Percentiles rank a stretch among this genome's conserved stretches.
Evolutionary conservation across 352 stramenopile species (phyloP).

Genomic region (Aphanomyces euteiches): DNA sequence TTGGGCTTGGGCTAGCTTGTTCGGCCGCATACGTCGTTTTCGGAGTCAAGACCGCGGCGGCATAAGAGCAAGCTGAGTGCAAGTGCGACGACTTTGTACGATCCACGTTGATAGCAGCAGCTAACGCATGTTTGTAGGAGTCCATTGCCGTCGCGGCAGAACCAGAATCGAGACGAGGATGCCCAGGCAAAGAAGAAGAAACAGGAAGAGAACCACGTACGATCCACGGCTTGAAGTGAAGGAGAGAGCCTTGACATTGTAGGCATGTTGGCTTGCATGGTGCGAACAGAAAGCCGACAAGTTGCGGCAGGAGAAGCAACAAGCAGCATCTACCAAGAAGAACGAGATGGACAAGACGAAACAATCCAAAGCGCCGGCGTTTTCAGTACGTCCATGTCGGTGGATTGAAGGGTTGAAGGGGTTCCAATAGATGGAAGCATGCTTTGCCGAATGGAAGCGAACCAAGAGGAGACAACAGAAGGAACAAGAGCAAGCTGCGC

Average conservation of each 20-base stretch:
- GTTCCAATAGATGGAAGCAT: conserved; percentile 15
- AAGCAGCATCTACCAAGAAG: not conserved
- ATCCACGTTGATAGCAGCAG: no score
- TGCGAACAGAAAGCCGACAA: conserved; percentile 26
- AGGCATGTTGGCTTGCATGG: conserved; percentile 29
- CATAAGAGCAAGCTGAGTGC: not conserved
- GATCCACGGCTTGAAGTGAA: not conserved
- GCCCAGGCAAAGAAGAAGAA: conserved; percentile 20
- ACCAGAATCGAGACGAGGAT: conserved; percentile 1
- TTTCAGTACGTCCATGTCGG: no score
- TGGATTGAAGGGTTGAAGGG: no score
- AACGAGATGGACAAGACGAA: not conserved
- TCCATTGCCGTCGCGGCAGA: not conserved
- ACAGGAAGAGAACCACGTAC: conserved; percentile 14
- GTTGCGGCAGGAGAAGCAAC: not conserved
- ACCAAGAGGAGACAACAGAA: conserved; percentile 2
- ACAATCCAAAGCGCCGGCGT: conserved; percentile 10
- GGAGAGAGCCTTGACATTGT: not conserved
- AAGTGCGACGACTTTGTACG: conserved; percentile 15
- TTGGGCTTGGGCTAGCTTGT: conserved; percentile 1
- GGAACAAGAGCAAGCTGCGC: conserved; percentile 1
- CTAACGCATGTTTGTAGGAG: not conserved
- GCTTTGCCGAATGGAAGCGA: conserved; percentile 25
- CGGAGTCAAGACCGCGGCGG: not conserved
- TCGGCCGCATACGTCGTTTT: conserved; percentile 7